Percentiles rank a stretch among this genome's conserved stretches.
Evolutionary conservation across 495 filamentous ascomycete species (phyloP).

Genomic region (Sabuloglossum arenarium): DNA sequence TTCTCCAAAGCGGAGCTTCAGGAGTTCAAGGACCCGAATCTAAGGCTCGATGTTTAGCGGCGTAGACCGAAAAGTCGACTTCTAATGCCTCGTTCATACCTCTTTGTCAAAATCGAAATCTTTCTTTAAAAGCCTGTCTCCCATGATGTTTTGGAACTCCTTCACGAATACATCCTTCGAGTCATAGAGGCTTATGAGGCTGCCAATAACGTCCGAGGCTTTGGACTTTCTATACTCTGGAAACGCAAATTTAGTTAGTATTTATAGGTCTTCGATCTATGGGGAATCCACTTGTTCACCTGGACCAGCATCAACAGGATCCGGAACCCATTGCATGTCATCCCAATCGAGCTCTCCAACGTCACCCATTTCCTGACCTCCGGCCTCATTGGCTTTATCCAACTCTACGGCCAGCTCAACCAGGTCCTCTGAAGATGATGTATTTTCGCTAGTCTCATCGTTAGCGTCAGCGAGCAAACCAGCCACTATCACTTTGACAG

Average conservation of each 20-base stretch:
- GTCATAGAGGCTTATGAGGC: conserved; percentile 69
- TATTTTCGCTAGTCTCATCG: conserved; percentile 16
- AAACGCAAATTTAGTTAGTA: not conserved
- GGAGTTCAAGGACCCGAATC: conserved; percentile 57
- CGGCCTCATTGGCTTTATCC: conserved; percentile 33
- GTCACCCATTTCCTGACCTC: conserved; percentile 17
- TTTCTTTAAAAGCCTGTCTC: conserved; percentile 58
- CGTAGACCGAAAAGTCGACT: not conserved
- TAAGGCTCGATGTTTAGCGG: not conserved
- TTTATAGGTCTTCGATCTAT: not conserved
- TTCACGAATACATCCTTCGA: conserved; percentile 78
- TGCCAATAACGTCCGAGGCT: conserved; percentile 77
- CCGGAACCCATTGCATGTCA: conserved; percentile 79
- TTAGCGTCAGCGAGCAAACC: conserved; percentile 50
- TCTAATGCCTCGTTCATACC: conserved; percentile 6
- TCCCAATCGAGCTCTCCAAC: conserved; percentile 60
- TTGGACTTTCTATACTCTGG: conserved; percentile 71
- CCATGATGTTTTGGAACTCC: conserved; percentile 72
- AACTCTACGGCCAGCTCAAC: conserved; percentile 61
- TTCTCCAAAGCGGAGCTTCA: conserved; percentile 81
- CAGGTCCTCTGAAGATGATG: conserved; percentile 28
- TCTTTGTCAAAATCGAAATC: conserved; percentile 55
- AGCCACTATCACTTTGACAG: conserved; percentile 65
- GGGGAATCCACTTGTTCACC: conserved; percentile 1
- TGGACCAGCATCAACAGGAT: conserved; percentile 83